Evolutionary conservation across 768 basidiomycete species (phyloP).

Genomic region (Leccinum longicurvipes): DNA sequence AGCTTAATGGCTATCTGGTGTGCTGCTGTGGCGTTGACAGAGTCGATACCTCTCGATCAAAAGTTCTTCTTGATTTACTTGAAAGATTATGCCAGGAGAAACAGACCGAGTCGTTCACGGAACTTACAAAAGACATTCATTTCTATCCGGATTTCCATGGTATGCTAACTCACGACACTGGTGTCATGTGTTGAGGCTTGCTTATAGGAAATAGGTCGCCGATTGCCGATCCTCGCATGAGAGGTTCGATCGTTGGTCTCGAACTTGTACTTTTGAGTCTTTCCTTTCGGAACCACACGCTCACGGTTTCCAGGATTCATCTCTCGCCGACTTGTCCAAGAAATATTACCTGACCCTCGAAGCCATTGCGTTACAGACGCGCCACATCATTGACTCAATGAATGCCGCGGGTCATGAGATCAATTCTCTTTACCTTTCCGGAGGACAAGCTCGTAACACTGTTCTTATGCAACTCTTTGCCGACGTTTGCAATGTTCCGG

Average conservation of each 20-base stretch:
- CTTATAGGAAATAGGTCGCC: constrained; percentile 88
- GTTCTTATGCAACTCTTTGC: constrained; percentile 88
- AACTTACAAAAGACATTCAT: constrained; percentile 86
- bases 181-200: neutral
- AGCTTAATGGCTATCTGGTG: neutral
- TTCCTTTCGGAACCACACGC: neutral
- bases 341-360: constrained; percentile 91
- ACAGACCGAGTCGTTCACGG: constrained; percentile 61
- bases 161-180: constrained; percentile 24
- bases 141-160: constrained; percentile 96
- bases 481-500: constrained; percentile 75
- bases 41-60: neutral
- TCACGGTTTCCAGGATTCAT: constrained; percentile 49
- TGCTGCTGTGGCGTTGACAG: neutral
- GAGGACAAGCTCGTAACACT: constrained; percentile 89
- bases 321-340: constrained; percentile 76
- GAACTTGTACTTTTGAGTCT: constrained; percentile 52
- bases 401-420: constrained; percentile 84
- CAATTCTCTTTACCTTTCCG: constrained; percentile 84
- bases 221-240: constrained; percentile 93
- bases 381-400: constrained; percentile 90
- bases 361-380: constrained; percentile 90
- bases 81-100: constrained; percentile 59
- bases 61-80: constrained; percentile 73
- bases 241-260: constrained; percentile 86